Conservation (phyloP, 208 protist species). For the Acanthamoeba royreba region DNA sequence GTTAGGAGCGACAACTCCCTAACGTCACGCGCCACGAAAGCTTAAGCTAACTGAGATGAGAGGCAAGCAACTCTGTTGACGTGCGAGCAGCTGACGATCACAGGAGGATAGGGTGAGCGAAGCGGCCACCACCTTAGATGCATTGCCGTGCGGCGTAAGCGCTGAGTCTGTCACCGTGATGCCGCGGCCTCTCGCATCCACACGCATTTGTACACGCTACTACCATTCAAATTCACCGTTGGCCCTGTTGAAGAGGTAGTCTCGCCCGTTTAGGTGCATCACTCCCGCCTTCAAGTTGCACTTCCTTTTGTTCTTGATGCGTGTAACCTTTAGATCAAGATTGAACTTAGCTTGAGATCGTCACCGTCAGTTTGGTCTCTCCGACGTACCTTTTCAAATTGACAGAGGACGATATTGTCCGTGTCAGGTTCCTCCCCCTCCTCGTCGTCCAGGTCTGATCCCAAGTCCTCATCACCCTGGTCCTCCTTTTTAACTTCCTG, state of each 20-base stretch:
- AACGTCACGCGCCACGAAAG: no score
- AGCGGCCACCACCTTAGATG: no score
- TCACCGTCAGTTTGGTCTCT: not conserved
- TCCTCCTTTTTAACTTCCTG: slow-evolving; percentile 45
- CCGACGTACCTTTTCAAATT: slow-evolving; percentile 63
- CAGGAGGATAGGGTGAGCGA: no score
- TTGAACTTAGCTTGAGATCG: not conserved
- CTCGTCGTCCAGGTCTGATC: slow-evolving; percentile 68
- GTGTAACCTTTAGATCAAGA: no score
- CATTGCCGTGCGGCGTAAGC: no score
- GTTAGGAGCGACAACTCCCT: no score
- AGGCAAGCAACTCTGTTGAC: no score
- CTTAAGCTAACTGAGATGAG: no score
- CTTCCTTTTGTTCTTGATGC: slow-evolving; percentile 73
- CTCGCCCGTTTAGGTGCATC: slow-evolving; percentile 71
- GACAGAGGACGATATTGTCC: slow-evolving; percentile 68
- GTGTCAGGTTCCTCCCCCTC: slow-evolving; percentile 65
- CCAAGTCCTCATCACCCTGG: slow-evolving; percentile 50
- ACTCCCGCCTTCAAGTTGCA: slow-evolving; percentile 65
- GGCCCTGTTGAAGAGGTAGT: slow-evolving; percentile 67
- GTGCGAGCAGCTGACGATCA: no score
- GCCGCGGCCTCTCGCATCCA: no score
- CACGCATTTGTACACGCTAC: no score
- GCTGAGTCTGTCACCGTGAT: no score
- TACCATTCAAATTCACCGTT: slow-evolving; percentile 73